Base-by-base conservation (phyloP, 345 rosid species). In the Ceriops decandra region DNA sequence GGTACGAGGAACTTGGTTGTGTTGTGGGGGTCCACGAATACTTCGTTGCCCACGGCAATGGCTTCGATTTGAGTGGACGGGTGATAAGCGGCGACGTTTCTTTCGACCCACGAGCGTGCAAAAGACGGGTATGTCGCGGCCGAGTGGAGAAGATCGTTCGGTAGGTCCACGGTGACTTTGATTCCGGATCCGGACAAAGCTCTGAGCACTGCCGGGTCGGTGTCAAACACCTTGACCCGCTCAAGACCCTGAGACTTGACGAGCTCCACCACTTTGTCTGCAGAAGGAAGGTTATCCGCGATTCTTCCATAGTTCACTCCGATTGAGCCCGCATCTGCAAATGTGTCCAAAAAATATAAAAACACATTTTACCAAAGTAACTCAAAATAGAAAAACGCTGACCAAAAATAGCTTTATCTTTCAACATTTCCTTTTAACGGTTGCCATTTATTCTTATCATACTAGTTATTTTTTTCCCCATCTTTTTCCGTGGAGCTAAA, bases 31-130 rank as follows among this genome's bases (percentile, higher is more conserved):
- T 95, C 99, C 2, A 85, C 97, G 63, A 93, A 91, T 5, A 95
- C 99, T 73, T 95, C 99, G 64, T 95, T 95, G 0, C 99, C 99
- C 1, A 90, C 96, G 9, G 92, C 99, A 30, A 95, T 85, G 76
- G 95, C 87, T 81, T 90, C 97, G 80, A 95, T 88, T 68, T 86
- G 78, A 17, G 99, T 95, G 7, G 74, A 65, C 0, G 92, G 99
- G 68, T 85, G 75, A 73, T 89, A 87, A 51, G 82, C 87, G 5
- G 84, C 93, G 47, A 91, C 86, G 17, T 95, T 95, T 17, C 75
- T 76, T 62, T 87, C 71, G n/a, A 95, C 87, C 99, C 97, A 95
- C 0, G 74, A 28, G 51, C 67, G 62, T 42, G 93, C 91, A 69
- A 82, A 95, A 0, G 89, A 82, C 28, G 73, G 70, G 36, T 72